Conservation (phyloP, 208 protist genomes). For the Leishmania mexicana region DNA sequence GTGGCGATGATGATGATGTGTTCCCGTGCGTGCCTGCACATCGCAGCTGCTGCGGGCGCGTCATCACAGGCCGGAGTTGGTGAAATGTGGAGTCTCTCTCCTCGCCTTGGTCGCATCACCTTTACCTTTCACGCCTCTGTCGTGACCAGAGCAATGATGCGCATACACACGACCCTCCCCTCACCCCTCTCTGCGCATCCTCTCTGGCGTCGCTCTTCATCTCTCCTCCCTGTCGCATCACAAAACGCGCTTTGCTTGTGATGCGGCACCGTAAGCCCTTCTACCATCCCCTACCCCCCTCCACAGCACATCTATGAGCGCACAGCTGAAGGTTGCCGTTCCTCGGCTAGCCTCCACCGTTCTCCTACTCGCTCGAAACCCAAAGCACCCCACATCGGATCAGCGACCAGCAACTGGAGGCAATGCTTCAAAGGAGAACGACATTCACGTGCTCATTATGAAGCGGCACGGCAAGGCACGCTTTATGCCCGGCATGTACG, state of each 20-base stretch:
- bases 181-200: neutral
- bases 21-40: neutral
- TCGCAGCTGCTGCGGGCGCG: neutral
- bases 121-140: neutral
- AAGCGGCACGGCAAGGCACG: slow-evolving; percentile 58
- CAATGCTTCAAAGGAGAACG: slow-evolving; percentile 8
- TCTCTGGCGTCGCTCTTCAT: slow-evolving; percentile 6
- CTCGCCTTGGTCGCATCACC: neutral
- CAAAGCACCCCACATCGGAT: neutral
- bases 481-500: slow-evolving; percentile 61
- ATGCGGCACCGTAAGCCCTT: neutral
- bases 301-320: slow-evolving; percentile 7
- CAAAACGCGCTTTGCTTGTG: neutral
- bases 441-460: slow-evolving; percentile 61
- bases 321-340: slow-evolving; percentile 15
- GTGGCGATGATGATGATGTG: neutral
- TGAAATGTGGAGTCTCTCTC: neutral
- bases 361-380: slow-evolving; percentile 36
- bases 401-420: neutral
- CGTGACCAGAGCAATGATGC: neutral
- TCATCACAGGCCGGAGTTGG: neutral
- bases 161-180: neutral
- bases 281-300: neutral
- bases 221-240: neutral
- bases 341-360: slow-evolving; percentile 50